Evolutionary conservation across 176 grass and related monocot genomes (phyloP).

Genomic region (Avena eriantha): DNA sequence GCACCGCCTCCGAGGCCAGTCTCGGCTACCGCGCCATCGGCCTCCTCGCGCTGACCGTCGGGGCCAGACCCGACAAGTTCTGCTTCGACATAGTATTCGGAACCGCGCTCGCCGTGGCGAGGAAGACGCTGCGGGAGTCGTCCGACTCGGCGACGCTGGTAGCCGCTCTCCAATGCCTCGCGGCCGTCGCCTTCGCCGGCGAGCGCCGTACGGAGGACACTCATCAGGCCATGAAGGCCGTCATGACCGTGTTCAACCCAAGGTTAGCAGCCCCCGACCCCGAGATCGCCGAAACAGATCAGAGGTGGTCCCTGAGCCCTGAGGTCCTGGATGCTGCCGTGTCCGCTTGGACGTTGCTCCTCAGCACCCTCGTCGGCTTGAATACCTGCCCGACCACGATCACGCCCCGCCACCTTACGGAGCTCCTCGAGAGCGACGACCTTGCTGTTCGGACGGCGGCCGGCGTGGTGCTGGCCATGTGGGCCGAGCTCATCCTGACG

Average conservation of each 20-base stretch:
- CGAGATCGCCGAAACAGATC: background rate
- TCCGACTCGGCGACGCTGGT: background rate
- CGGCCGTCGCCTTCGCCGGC: constrained; percentile 39
- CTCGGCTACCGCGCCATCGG: constrained; percentile 39
- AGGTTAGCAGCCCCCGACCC: background rate
- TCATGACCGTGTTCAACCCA: background rate
- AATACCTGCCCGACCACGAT: background rate
- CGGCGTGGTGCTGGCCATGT: constrained; percentile 34
- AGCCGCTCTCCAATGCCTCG: constrained; percentile 37
- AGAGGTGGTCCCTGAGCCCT: background rate
- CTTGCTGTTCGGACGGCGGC: constrained; percentile 32
- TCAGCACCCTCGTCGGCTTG: constrained; percentile 7
- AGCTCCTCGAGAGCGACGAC: constrained; percentile 18
- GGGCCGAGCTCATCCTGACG: constrained; percentile 38
- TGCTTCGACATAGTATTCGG: background rate
- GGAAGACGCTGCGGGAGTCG: background rate
- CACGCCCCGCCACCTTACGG: background rate
- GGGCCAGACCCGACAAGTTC: background rate
- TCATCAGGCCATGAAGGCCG: background rate
- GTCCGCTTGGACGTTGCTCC: constrained; percentile 33
- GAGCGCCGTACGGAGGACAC: background rate
- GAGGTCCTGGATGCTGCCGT: constrained; percentile 1
- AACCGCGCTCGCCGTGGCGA: background rate
- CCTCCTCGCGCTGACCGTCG: constrained; percentile 40
- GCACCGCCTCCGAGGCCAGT: constrained; percentile 17